Conservation (phyloP, 23 red algal species). For the Gracilaria caudata region DNA sequence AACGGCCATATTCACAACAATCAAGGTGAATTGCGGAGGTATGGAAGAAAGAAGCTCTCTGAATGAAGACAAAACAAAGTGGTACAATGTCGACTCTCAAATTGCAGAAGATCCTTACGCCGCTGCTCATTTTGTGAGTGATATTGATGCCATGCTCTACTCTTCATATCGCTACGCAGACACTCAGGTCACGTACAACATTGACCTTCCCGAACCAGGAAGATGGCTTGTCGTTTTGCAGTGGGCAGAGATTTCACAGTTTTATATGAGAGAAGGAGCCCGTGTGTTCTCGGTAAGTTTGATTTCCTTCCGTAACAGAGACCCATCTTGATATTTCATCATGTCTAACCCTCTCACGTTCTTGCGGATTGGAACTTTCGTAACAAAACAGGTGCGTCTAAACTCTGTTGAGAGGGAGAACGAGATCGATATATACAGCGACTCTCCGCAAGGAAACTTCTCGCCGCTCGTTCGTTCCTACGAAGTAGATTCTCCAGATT, state of each 20-base stretch:
- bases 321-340: too few relatives aligned
- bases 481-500: slow-evolving; percentile 27
- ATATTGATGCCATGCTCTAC: slow-evolving; percentile 30
- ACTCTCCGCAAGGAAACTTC: slow-evolving; percentile 43
- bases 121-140: slow-evolving; percentile 20
- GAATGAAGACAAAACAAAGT: slow-evolving; percentile 28
- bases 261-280: slow-evolving; percentile 44
- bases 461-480: slow-evolving; percentile 37
- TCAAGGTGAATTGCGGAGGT: slow-evolving; percentile 51
- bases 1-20: slow-evolving; percentile 6
- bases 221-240: slow-evolving; percentile 32
- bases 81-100: slow-evolving; percentile 46
- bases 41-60: slow-evolving; percentile 38
- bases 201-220: slow-evolving; percentile 21
- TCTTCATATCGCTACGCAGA: slow-evolving; percentile 49
- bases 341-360: neutral
- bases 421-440: slow-evolving; percentile 30
- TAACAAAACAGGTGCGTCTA: slow-evolving; percentile 16
- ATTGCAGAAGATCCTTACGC: slow-evolving; percentile 45
- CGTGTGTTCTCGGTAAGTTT: slow-evolving; percentile 61
- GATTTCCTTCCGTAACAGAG: too few relatives aligned
- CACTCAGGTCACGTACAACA: slow-evolving; percentile 23
- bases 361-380: neutral
- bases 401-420: slow-evolving; percentile 23
- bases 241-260: slow-evolving; percentile 55